phyloP scores from a whole-genome alignment of 164 flowering plant genomes.

The Akebia trifoliata region DNA sequence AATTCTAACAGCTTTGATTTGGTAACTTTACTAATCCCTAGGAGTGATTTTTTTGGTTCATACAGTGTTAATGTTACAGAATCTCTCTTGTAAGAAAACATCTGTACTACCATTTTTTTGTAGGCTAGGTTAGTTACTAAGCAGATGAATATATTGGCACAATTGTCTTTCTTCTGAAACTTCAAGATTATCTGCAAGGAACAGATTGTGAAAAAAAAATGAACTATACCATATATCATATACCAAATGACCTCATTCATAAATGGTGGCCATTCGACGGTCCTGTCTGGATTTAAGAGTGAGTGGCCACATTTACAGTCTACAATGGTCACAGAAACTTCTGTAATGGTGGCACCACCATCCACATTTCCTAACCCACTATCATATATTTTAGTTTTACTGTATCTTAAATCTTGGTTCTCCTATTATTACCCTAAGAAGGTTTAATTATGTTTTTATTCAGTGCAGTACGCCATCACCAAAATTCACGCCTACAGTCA shows the following conservation, averaged over 20 bases:
- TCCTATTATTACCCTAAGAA: background rate
- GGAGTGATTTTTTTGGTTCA: no score
- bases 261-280: no score
- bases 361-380: background rate
- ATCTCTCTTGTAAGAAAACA: no score
- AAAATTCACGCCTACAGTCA: constrained; percentile 18
- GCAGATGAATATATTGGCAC: background rate
- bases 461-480: constrained; percentile 38
- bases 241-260: no score
- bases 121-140: no score
- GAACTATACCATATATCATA: no score
- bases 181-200: background rate
- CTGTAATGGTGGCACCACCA: background rate
- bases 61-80: no score
- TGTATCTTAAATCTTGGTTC: background rate
- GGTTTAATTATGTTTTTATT: no score
- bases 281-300: no score
- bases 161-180: background rate
- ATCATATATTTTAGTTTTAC: background rate
- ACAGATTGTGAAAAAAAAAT: background rate
- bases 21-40: no score
- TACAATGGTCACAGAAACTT: background rate
- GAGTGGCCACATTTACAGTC: background rate
- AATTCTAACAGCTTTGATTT: no score
- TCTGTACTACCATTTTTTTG: no score